Percentiles rank a stretch among this genome's conserved stretches.
These are phyloP conservation scores for Cladobotryum mycophilum DNA, from an alignment of 2,329 filamentous ascomycete genomes.

Conservation along the genomic window DNA sequence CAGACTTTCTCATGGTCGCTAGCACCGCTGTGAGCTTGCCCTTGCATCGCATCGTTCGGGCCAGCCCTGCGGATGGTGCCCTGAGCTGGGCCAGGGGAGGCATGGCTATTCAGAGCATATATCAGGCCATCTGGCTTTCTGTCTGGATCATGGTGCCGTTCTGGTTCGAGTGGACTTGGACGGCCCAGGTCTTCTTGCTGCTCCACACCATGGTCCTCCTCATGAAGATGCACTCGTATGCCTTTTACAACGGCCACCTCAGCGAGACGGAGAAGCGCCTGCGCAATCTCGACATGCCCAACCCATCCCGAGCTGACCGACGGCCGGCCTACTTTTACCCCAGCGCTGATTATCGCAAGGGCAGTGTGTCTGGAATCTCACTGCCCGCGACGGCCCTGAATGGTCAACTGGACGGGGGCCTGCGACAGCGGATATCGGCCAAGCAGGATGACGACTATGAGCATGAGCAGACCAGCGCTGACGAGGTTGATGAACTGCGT, in stretches of 20 bases:
- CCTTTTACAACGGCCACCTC: constrained; percentile 95
- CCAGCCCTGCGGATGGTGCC: constrained; percentile 39
- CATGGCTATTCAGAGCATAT: constrained; percentile 76
- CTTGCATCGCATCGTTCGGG: constrained; percentile 62
- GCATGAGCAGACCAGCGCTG: constrained; percentile 20
- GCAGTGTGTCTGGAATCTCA: constrained; percentile 32
- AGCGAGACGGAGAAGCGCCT: constrained; percentile 80
- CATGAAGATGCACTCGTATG: constrained; percentile 99
- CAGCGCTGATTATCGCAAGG: constrained; percentile 45
- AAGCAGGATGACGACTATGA: neutral
- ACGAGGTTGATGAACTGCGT: constrained; percentile 62
- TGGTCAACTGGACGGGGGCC: neutral
- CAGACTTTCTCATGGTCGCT: constrained; percentile 78
- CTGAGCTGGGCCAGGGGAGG: constrained; percentile 72
- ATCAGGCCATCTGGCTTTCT: constrained; percentile 70
- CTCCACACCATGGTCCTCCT: constrained; percentile 85
- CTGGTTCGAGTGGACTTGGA: constrained; percentile 87
- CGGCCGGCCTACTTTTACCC: constrained; percentile 73
- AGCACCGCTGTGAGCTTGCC: constrained; percentile 67
- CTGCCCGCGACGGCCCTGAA: constrained; percentile 10
- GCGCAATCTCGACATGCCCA: constrained; percentile 68
- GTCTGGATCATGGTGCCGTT: constrained; percentile 87
- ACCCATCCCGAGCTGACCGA: constrained; percentile 58
- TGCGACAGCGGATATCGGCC: constrained; percentile 13
- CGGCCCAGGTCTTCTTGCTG: constrained; percentile 88